Evolutionary conservation across 2,329 filamentous ascomycete species (phyloP), one percentile per base, ranked within the genome.

Genomic region (Alternaria novae-zelandiae): DNA sequence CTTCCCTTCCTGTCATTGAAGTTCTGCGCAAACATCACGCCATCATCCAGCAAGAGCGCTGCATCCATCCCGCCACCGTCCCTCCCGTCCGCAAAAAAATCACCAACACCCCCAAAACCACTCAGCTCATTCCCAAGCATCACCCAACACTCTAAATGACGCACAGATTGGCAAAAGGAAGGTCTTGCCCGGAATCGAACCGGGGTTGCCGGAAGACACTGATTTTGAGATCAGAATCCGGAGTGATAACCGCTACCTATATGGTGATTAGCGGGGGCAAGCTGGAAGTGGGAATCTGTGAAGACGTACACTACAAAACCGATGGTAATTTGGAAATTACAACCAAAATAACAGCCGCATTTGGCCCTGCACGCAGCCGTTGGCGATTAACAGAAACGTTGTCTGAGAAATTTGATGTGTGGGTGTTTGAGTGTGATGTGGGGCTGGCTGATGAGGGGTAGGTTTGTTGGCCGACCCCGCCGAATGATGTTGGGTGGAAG

Each of bases 171-270:
- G 43, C 17, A 54, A 49, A 59, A 49, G 44, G 15, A 49, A 69
- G 67, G 67, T 69, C 66, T 69, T 69, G 66, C 66, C 66, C 66
- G 61, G 66, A 69, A 61, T 70, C 70, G 70, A 72, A 72, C 70
- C 67, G 70, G 70, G 70, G 70, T 72, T 71, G 67, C 70, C 68
- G 69, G 70, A 72, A 72, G 36, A 45, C 51, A 47, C 66, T 69
- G 66, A 69, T 5, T 21, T 30, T 26, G 28, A 25, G 20, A 69
- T 72, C 70, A 72, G 70, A 72, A 72, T 72, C 70, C 68, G 68
- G 68, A 70, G 70, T 72, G 70, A 70, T 72, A 67, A 72, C 70
- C 70, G 67, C 70, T 72, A 70, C 67, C 60, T 63, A 23, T 9
- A 28, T 25, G 59, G 59, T 13, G 20, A 62, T 62, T 62, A 62